These are phyloP conservation scores for Vicia faba DNA, from an alignment of 306 rosid genomes.

Conservation along the genomic window DNA sequence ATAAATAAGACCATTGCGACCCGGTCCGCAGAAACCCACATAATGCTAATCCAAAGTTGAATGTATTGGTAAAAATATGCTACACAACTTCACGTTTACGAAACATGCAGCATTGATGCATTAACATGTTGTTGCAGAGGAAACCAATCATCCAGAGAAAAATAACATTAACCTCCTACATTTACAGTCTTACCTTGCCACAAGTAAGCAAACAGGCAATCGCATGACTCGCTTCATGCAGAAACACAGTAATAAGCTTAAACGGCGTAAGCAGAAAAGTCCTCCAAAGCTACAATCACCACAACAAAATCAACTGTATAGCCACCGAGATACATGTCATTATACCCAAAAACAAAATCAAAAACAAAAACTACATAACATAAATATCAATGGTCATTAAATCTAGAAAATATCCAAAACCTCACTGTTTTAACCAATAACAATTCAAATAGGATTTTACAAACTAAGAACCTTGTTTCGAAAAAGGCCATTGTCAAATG, in stretches of 20 bases:
- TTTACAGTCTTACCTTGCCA: conserved; percentile 63
- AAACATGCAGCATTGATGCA: conserved; percentile 19
- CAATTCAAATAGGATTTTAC: conserved; percentile 1
- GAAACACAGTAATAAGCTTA: conserved; percentile 94
- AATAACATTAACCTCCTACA: conserved; percentile 28
- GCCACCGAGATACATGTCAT: conserved; percentile 9
- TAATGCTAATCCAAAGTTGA: conserved; percentile 24
- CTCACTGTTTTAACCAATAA: conserved; percentile 15
- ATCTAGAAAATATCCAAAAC: conserved; percentile 31
- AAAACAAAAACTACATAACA: conserved; percentile 1
- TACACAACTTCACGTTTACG: conserved; percentile 8
- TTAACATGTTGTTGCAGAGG: not conserved
- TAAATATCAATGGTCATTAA: not conserved
- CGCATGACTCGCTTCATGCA: conserved; percentile 95
- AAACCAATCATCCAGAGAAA: not conserved
- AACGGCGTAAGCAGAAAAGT: conserved; percentile 83
- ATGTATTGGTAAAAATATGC: not conserved
- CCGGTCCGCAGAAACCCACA: conserved; percentile 17
- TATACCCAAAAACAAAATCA: not conserved
- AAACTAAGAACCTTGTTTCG: conserved; percentile 25
- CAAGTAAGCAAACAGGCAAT: conserved; percentile 94
- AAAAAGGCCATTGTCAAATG: conserved; percentile 23
- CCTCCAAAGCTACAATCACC: conserved; percentile 79
- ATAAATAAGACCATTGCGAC: conserved; percentile 6
- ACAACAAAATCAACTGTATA: conserved; percentile 40